Conservation (phyloP, 768 basidiomycete genomes). For the Rhizopogon vinicolor region DNA sequence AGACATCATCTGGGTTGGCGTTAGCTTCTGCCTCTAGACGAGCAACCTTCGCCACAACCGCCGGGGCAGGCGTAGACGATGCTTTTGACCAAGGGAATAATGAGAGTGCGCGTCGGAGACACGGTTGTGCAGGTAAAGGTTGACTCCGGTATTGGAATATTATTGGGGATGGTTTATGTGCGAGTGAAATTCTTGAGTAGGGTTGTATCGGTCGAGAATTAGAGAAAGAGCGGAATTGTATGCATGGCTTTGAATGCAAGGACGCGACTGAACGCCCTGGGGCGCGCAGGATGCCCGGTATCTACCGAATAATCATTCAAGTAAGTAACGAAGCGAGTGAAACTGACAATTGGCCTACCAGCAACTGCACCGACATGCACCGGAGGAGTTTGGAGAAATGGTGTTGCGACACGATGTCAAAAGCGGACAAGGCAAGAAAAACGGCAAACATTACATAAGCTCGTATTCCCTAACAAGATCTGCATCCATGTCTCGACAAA, state of each 20-base stretch:
- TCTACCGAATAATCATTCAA: conserved; percentile 12
- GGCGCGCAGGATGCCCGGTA: conserved; percentile 33
- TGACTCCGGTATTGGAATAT: conserved; percentile 33
- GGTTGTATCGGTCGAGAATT: conserved; percentile 11
- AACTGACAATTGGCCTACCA: conserved; percentile 5
- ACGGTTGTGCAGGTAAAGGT: conserved; percentile 29
- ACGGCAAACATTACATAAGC: conserved; percentile 14
- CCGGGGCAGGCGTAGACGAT: conserved; percentile 49
- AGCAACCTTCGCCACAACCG: conserved; percentile 66
- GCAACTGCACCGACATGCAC: conserved; percentile 8
- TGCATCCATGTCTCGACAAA: background rate
- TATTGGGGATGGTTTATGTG: conserved; percentile 4
- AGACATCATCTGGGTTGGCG: conserved; percentile 61
- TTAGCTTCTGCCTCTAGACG: conserved; percentile 76
- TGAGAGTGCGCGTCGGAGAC: conserved; percentile 19
- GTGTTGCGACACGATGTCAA: background rate
- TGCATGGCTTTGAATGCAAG: conserved; percentile 4
- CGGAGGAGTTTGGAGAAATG: background rate
- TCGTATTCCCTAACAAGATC: background rate
- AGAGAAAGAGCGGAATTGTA: conserved; percentile 12
- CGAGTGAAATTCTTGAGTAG: conserved; percentile 7
- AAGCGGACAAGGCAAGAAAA: conserved; percentile 1
- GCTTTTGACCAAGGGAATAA: conserved; percentile 36
- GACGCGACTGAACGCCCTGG: conserved; percentile 11
- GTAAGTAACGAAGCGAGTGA: background rate